Evolutionary conservation across 129 eudicot species (phyloP).

Genomic region (Escallonia herrerae): DNA sequence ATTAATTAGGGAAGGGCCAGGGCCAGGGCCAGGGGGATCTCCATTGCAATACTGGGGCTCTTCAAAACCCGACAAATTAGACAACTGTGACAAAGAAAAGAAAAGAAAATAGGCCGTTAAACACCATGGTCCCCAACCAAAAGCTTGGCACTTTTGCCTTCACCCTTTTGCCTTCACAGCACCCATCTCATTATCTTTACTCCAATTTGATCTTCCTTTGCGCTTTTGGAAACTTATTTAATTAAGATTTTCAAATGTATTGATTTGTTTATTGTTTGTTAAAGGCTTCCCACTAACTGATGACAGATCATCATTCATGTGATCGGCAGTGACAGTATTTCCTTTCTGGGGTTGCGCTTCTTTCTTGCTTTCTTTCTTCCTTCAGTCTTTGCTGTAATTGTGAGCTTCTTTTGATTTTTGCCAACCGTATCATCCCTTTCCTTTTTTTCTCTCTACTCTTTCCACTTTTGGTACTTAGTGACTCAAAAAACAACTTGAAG

Average conservation of each 20-base stretch:
- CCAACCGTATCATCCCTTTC: constrained; percentile 41
- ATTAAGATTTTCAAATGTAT: not conserved
- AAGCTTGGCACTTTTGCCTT: constrained; percentile 58
- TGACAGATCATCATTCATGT: constrained; percentile 82
- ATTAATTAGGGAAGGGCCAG: constrained; percentile 1
- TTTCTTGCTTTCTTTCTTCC: too few relatives aligned
- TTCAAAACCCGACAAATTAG: constrained; percentile 31
- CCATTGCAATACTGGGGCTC: constrained; percentile 9
- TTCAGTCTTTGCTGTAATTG: not conserved
- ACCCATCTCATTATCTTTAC: constrained; percentile 17
- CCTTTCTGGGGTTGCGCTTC: constrained; percentile 18
- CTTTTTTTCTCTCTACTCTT: constrained; percentile 8
- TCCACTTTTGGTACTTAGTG: not conserved
- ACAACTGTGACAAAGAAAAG: constrained; percentile 42
- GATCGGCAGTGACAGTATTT: constrained; percentile 34
- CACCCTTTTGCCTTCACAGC: constrained; percentile 57
- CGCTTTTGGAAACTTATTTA: not conserved
- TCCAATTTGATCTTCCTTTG: not conserved
- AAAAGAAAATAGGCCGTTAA: constrained; percentile 42
- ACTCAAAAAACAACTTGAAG: not conserved
- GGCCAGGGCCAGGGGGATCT: not conserved
- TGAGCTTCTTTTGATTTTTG: constrained; percentile 22
- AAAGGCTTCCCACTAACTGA: constrained; percentile 47
- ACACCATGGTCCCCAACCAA: constrained; percentile 35
- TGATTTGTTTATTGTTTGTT: constrained; percentile 20